These are phyloP conservation scores for Penicillium italicum DNA, from an alignment of 2,329 filamentous ascomycete species.

Conservation along the genomic window DNA sequence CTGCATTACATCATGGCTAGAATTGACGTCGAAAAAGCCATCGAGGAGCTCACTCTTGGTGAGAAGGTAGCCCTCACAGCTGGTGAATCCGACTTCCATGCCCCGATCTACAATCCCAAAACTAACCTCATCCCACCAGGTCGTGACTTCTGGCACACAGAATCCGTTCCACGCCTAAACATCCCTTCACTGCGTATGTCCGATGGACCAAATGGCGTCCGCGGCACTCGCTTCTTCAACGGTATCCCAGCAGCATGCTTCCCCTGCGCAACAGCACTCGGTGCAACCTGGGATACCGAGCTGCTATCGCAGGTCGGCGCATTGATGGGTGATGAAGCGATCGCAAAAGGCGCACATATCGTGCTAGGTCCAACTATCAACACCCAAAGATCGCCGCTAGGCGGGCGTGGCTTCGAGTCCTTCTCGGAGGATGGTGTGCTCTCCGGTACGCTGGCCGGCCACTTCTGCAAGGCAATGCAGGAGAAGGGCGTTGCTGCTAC, in stretches of 20 bases:
- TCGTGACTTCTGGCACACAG: constrained; percentile 66
- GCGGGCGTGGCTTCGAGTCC: constrained; percentile 82
- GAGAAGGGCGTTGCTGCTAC: constrained; percentile 71
- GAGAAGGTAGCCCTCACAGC: constrained; percentile 53
- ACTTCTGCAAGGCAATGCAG: constrained; percentile 70
- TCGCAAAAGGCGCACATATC: constrained; percentile 69
- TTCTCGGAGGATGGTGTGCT: constrained; percentile 80
- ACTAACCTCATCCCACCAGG: constrained; percentile 21
- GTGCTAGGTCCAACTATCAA: constrained; percentile 75
- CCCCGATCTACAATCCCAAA: constrained; percentile 8
- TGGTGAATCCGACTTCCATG: constrained; percentile 24
- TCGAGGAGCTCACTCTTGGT: constrained; percentile 52
- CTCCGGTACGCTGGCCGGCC: constrained; percentile 67
- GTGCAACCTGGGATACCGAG: constrained; percentile 72
- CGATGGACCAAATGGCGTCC: constrained; percentile 67
- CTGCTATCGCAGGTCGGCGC: constrained; percentile 67
- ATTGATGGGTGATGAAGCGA: constrained; percentile 67
- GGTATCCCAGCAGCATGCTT: constrained; percentile 70
- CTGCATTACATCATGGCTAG: constrained; percentile 28
- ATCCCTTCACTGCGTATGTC: constrained; percentile 64
- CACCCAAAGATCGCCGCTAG: constrained; percentile 75
- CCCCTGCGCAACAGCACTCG: constrained; percentile 73
- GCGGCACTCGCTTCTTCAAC: constrained; percentile 65
- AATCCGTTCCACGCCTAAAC: constrained; percentile 58
- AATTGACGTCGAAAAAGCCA: constrained; percentile 47